Evolutionary conservation across 1,284 basidiomycete genomes (phyloP), one percentile per base, ranked within the genome.

Genomic region (Sparassis latifolia): DNA sequence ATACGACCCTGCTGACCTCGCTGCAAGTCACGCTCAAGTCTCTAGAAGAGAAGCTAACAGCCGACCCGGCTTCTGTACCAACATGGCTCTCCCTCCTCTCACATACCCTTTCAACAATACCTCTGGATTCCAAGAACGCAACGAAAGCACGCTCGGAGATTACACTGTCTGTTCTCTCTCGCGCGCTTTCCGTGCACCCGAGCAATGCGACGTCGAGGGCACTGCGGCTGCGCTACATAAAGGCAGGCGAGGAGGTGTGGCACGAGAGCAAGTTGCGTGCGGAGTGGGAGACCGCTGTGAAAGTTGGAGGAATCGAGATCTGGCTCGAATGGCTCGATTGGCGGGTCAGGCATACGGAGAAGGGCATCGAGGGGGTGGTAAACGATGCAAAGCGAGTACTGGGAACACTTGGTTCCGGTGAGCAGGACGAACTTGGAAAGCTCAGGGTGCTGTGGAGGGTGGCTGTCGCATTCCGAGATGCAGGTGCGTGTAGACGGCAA

Each of bases 301-400:
- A 70, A 29, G 68, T 75, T 6, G 75, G 74, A 39, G 69, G 72
- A 35, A 70, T 78, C 33, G 71, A 74, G 48, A 71, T 89, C 12
- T 84, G 79, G 77, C 76, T 86, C 66, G 83, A 83, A 55, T 91
- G 86, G 87, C 61, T 89, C 4, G 84, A 86, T 57, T 89, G 85
- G 87, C 74, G 76, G 49, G 77, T 84, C 33, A 70, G 78, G 31
- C 74, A 58, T 42, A 68, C 66, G 35, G 66, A 53, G 33, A 66
- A 67, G 49, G 77, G 76, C 4, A 62, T 84, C 31, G 72, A 78
- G 44, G 75, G 72, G n/a, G 60, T 86, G 10, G 63, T 80, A 4
- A 67, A 73, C 31, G 78, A 80, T 56, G 77, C 75, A 4, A 53
- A 59, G 29, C 70, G 77, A 30, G 69, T 74, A 2, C 53, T 80